Percentiles rank a stretch among this genome's conserved stretches.
phyloP scores from a whole-genome alignment of 192 early-diverging fungal genomes.

The Lobosporangium transversale region DNA sequence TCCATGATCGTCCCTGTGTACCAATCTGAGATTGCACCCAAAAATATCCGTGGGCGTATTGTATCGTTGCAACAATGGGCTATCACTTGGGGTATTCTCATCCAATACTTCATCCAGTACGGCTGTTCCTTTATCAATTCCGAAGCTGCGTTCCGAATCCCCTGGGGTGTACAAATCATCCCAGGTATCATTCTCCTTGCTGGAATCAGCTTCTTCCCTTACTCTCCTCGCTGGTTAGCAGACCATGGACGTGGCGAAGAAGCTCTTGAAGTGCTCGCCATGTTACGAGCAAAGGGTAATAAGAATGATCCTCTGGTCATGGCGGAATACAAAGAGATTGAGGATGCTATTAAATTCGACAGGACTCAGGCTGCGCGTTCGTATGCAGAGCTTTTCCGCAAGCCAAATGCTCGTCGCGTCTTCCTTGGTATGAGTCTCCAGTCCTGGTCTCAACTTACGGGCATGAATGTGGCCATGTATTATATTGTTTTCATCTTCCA shows the following conservation, averaged over 20 bases:
- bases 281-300: constrained; percentile 73
- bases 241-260: constrained; percentile 74
- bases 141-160: constrained; percentile 79
- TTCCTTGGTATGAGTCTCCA: constrained; percentile 46
- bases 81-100: constrained; percentile 81
- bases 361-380: constrained; percentile 68
- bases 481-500: constrained; percentile 64
- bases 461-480: constrained; percentile 81
- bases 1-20: constrained; percentile 73
- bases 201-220: constrained; percentile 80
- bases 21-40: constrained; percentile 83
- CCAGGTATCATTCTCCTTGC: constrained; percentile 74
- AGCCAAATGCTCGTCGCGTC: constrained; percentile 46
- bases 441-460: constrained; percentile 74
- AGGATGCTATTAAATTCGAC: constrained; percentile 72
- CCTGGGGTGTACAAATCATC: constrained; percentile 82
- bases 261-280: constrained; percentile 68
- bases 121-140: constrained; percentile 52
- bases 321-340: constrained; percentile 77
- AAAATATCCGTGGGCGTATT: constrained; percentile 85
- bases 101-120: constrained; percentile 69
- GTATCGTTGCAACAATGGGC: constrained; percentile 89
- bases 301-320: constrained; percentile 59
- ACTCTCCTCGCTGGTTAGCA: constrained; percentile 87
- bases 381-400: constrained; percentile 66